Conservation (phyloP, 2,329 filamentous ascomycete species). For the Raffaelea ambrosiae region DNA sequence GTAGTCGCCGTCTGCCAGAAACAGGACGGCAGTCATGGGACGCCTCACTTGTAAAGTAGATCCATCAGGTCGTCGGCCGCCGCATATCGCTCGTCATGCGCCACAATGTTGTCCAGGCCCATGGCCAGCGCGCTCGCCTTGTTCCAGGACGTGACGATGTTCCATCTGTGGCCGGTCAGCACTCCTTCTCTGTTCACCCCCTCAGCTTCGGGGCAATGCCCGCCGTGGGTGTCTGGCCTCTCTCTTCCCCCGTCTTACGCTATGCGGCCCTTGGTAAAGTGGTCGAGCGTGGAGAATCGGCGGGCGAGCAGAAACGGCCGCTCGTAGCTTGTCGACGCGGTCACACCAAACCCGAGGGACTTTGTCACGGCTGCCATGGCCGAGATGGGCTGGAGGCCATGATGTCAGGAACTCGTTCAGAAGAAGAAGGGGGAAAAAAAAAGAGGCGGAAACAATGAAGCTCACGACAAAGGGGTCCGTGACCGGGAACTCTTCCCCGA, state of each 20-base stretch:
- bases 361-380: slow-evolving; percentile 12
- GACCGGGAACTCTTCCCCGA: no score
- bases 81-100: slow-evolving; percentile 14
- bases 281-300: slow-evolving; percentile 10
- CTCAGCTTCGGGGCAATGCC: no score
- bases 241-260: slow-evolving; percentile 2
- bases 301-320: slow-evolving; percentile 7
- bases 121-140: slow-evolving; percentile 10
- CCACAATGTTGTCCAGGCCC: slow-evolving; percentile 8
- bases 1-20: slow-evolving; percentile 8
- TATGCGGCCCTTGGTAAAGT: slow-evolving; percentile 9
- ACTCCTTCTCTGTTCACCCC: no score
- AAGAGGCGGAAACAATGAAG: neutral
- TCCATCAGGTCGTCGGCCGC: slow-evolving; percentile 14
- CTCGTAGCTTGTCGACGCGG: slow-evolving; percentile 6
- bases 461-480: no score
- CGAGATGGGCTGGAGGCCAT: slow-evolving; percentile 4
- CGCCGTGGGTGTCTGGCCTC: no score
- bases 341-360: slow-evolving; percentile 9
- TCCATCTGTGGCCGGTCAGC: slow-evolving; percentile 12
- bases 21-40: neutral
- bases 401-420: no score
- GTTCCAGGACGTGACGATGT: slow-evolving; percentile 14
- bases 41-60: slow-evolving; percentile 11
- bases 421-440: neutral